A percentile compares a stretch with the other conserved stretches of the same genome.
phyloP scores from a whole-genome alignment of 139 green algal genomes.

The Dunaliella primolecta region DNA sequence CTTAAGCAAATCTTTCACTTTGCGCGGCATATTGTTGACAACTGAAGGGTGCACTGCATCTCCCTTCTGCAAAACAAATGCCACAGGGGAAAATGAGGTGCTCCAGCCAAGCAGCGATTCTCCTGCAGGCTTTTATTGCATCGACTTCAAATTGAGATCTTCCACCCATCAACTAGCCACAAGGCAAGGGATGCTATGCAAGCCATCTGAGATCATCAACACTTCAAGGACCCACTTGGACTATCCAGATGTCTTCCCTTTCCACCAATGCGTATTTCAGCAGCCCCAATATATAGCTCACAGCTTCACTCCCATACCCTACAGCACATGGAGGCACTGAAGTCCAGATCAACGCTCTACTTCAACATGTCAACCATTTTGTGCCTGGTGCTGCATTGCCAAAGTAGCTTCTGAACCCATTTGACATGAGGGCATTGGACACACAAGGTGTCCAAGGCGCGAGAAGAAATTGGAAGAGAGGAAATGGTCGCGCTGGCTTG shows the following conservation, averaged over 20 bases:
- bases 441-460: neutral
- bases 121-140: neutral
- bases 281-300: neutral
- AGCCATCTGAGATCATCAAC: neutral
- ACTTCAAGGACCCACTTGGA: neutral
- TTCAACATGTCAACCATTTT: no score
- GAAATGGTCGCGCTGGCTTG: neutral
- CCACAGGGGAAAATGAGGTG: neutral
- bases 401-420: no score
- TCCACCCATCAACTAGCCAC: neutral
- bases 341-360: no score
- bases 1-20: neutral
- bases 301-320: conserved; percentile 5
- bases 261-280: neutral
- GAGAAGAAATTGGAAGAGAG: neutral
- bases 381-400: no score
- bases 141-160: neutral
- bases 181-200: neutral
- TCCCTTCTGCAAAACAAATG: neutral
- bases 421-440: neutral
- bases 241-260: neutral
- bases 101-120: neutral
- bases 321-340: no score
- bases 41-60: neutral
- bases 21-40: neutral